phyloP scores from a whole-genome alignment of 2,329 filamentous ascomycete genomes.

The Monosporascus cannonballus region DNA sequence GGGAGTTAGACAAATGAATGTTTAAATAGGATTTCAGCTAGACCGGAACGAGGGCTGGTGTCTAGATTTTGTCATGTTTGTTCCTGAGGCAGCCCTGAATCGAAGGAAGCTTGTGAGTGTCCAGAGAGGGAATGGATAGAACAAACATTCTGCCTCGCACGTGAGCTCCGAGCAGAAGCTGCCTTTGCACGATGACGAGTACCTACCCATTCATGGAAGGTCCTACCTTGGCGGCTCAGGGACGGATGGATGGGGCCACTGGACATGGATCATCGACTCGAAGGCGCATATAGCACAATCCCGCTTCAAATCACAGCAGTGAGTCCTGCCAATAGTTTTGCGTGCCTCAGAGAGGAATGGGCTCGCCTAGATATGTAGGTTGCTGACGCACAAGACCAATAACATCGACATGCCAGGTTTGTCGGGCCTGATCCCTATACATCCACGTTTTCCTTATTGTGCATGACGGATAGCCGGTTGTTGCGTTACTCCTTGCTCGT shows the following conservation, averaged over 20 bases:
- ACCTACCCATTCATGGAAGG: neutral
- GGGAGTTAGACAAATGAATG: neutral
- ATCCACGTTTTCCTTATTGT: neutral
- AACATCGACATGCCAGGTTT: neutral
- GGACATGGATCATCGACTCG: neutral
- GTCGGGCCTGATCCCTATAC: neutral
- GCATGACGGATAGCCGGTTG: neutral
- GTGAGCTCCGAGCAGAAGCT: neutral
- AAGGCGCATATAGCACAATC: neutral
- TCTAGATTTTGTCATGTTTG: no score
- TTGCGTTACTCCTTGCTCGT: neutral
- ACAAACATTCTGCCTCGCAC: no score
- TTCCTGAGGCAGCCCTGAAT: no score
- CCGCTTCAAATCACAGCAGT: neutral
- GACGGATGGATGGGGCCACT: neutral
- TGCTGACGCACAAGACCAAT: neutral
- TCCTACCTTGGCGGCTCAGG: neutral
- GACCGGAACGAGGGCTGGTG: no score
- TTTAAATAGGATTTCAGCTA: neutral
- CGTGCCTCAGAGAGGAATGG: neutral
- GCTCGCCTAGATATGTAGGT: neutral
- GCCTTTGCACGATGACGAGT: neutral
- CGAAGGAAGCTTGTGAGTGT: no score
- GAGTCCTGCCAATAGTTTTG: neutral
- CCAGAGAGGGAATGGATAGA: no score